phyloP scores from a whole-genome alignment of 2,329 filamentous ascomycete species.

The Sclerotinia sclerotiorum region DNA sequence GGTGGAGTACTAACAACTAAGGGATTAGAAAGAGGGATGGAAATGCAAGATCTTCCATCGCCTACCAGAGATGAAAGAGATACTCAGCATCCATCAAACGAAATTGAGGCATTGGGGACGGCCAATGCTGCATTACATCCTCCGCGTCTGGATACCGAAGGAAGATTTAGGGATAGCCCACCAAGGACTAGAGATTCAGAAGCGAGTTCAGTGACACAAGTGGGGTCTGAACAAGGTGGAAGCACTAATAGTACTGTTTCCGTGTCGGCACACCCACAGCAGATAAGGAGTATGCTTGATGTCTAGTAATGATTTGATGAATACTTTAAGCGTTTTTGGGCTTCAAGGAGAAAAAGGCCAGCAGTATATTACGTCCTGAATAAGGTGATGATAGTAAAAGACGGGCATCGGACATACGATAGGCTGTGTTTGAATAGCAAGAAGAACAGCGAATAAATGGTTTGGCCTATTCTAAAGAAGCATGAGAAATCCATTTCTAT shows the following conservation, averaged over 20 bases:
- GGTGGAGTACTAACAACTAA: constrained; percentile 38
- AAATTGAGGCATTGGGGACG: constrained; percentile 44
- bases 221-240: constrained; percentile 21
- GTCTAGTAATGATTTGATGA: constrained; percentile 28
- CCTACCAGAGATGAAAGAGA: constrained; percentile 27
- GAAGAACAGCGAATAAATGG: no score
- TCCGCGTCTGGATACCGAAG: background rate
- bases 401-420: no score
- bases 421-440: no score
- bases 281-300: constrained; percentile 46
- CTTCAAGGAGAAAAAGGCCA: no score
- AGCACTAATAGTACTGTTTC: constrained; percentile 37
- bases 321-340: background rate
- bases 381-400: no score
- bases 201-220: constrained; percentile 21
- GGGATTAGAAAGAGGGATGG: constrained; percentile 40
- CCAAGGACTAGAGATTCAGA: constrained; percentile 20
- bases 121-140: constrained; percentile 30
- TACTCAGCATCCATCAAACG: constrained; percentile 39
- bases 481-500: no score
- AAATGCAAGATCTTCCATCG: constrained; percentile 41
- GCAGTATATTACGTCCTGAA: no score
- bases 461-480: no score
- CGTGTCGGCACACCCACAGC: constrained; percentile 38
- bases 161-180: constrained; percentile 28